phyloP scores from a whole-genome alignment of 208 protist genomes.

The Phytomonas sp. region DNA sequence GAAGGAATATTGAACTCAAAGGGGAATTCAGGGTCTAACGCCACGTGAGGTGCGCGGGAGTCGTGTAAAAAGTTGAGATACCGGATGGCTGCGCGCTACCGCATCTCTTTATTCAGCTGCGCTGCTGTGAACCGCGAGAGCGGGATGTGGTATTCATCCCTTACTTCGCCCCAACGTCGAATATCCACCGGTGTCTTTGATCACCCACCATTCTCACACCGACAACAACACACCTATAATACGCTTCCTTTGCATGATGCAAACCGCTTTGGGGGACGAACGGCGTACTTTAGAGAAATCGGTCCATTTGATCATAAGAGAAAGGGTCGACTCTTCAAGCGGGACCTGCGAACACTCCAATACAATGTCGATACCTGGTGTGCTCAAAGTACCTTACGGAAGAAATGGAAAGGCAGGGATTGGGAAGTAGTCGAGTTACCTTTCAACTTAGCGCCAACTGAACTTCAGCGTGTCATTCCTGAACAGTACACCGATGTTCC shows the following conservation, averaged over 20 bases:
- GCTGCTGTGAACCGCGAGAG: not conserved
- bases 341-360: constrained; percentile 59
- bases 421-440: constrained; percentile 87
- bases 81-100: not conserved
- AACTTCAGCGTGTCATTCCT: constrained; percentile 79
- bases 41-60: not conserved
- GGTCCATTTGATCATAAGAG: constrained; percentile 71
- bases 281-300: constrained; percentile 77
- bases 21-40: not conserved
- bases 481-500: constrained; percentile 86
- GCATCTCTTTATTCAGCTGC: not conserved
- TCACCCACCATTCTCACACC: constrained; percentile 54
- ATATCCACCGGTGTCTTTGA: constrained; percentile 70
- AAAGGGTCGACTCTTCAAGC: constrained; percentile 72
- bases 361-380: constrained; percentile 87
- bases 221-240: constrained; percentile 75
- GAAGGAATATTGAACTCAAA: not conserved
- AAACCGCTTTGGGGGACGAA: constrained; percentile 79
- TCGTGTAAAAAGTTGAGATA: not conserved
- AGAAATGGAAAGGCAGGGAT: constrained; percentile 83
- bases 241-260: constrained; percentile 81
- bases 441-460: constrained; percentile 60
- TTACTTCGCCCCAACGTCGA: not conserved
- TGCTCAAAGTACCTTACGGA: constrained; percentile 83
- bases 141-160: not conserved